Evolutionary conservation across 2,329 filamentous ascomycete species (phyloP), one percentile per base, ranked within the genome.

Genomic region (Claviceps maximensis): DNA sequence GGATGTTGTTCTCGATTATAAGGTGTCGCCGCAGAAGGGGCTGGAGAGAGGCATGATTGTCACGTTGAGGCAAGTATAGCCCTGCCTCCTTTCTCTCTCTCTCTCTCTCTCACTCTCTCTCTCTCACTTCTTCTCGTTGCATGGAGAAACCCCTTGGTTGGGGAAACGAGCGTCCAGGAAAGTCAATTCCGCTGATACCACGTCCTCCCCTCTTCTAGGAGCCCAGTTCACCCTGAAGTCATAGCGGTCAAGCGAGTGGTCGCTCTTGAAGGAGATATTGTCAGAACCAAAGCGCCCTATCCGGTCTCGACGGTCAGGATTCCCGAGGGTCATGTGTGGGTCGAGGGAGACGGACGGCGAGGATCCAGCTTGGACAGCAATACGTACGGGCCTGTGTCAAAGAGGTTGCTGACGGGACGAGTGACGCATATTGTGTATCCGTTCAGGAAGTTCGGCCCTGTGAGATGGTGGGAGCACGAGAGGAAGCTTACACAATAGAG

Each of bases 251-350:
- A 98, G 72, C 77, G 93, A 42, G 78, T 98, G 12, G 75, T 96
- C 27, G 93, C 80, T 0, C 63, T 96, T 4, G 83, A 85, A 51
- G 89, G 90, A 10, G 91, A 97, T 64, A 73, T 80, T 1, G 80
- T 97, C 31, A 75, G 72, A 53, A 86, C 86, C 42, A 75, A 79
- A 54, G 67, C 73, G 51, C 82, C 82, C 19, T 85, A 82, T 63
- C 75, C 79, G 9, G 66, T 74, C 17, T 60, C 71, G 1, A 74
- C 68, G 9, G 72, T 86, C 47, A 76, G 77, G 57, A 79, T 98
- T 23, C 91, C 90, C 5, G 77, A 77, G 57, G 89, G 89, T 19
- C 90, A 97, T 71, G 77, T 97, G 29, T 98, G 93, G 93, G 82
- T 98, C 1, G 91, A 97, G 66, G 93, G 93, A 1, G 93, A 98